Base-by-base conservation (phyloP, 371 early-diverging fungal genomes). In the Choanephora cucurbitarum region DNA sequence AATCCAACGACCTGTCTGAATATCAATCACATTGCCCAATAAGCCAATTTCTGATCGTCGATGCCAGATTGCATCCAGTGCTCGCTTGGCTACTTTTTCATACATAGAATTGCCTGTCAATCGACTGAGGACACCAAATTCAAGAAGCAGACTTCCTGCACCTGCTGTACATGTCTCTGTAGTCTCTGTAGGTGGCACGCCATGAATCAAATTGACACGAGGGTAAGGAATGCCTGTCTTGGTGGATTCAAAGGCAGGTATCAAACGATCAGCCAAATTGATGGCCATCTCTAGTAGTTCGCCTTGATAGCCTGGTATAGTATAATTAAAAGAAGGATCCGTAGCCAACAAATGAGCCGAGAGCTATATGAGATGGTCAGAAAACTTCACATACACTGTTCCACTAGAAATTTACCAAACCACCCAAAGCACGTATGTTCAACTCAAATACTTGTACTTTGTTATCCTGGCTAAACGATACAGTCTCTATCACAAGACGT, bases 371-470 rank as follows among this genome's bases (percentile, higher is more conserved):
- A 9, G 8, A 17, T 2, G 21, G n/a, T n/a, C n/a, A n/a, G n/a
- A n/a, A n/a, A n/a, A n/a, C n/a, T n/a, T n/a, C 10, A 28, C 23
- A 23, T n/a, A 32, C 9, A 31, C n/a, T n/a, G n/a, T n/a, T n/a
- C n/a, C n/a, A n/a, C n/a, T n/a, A n/a, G n/a, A n/a, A n/a, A 55
- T 56, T 66, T 79, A 90, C 81, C 59, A 96, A 72, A 11, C 92
- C 95, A 6, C 98, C 98, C 3, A 98, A 67, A 41, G 93, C 84
- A 32, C 98, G 80, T 46, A 98, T 98, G 40, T 91, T 96, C 34
- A 88, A 80, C 71, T 98, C 98, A 78, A 98, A 98, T 4, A 97
- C 92, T 68, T 94, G 95, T 1, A 98, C 94, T 52, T 88, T 84
- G 54, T 84, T 88, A 66, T 96, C 88, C 51, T 89, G 72, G 67